These are phyloP conservation scores for Rosa lucieae DNA, from an alignment of 306 rosid species.

Conservation along the genomic window DNA sequence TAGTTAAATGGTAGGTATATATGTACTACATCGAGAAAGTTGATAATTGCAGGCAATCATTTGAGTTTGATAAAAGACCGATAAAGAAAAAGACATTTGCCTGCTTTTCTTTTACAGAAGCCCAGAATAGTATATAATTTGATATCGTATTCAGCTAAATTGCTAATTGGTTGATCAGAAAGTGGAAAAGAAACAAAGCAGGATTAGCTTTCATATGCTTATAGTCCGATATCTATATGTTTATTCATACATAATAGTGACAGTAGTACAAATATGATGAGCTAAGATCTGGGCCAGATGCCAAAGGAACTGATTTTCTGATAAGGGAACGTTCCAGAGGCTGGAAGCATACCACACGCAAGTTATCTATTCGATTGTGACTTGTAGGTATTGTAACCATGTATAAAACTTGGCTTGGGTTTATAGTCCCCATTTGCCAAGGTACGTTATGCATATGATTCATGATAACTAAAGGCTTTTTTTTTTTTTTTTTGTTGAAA, in stretches of 20 bases:
- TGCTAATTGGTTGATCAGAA: background rate
- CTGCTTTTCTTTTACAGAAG: background rate
- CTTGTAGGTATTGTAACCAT: background rate
- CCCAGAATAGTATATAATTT: background rate
- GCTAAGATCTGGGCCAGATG: background rate
- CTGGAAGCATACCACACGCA: constrained; percentile 1
- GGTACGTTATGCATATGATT: background rate
- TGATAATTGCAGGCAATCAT: constrained; percentile 8
- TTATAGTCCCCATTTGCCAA: background rate
- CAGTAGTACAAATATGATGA: background rate
- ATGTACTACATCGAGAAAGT: background rate
- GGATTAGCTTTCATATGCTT: background rate
- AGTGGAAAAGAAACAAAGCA: background rate
- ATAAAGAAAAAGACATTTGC: background rate
- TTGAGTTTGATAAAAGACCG: background rate
- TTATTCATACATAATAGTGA: background rate
- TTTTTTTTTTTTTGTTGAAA: no score
- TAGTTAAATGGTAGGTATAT: background rate
- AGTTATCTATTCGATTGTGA: background rate
- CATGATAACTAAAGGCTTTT: background rate
- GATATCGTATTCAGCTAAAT: background rate
- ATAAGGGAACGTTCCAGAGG: constrained; percentile 21
- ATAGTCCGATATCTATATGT: background rate
- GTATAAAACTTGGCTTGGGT: background rate
- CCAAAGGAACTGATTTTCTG: background rate